Evolutionary conservation across 345 rosid species (phyloP).

Genomic region (Salix viminalis): DNA sequence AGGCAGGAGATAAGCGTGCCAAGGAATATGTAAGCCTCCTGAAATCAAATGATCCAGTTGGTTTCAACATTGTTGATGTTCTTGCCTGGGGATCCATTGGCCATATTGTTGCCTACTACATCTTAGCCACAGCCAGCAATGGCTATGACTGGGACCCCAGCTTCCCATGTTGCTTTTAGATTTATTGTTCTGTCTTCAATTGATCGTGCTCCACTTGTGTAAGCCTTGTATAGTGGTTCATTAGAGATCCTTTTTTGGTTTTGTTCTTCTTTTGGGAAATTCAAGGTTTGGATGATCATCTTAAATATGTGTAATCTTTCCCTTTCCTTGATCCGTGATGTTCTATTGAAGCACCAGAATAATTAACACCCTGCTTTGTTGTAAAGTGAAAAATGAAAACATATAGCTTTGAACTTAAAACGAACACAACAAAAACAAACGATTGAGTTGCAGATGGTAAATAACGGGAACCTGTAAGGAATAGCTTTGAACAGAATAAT

Average conservation of each 20-base stretch:
- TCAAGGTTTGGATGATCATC: not conserved
- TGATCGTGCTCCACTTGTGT: not conserved
- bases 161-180: constrained; percentile 13
- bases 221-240: constrained; percentile 6
- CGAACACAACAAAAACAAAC: too few species aligned
- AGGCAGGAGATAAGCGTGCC: constrained; percentile 90
- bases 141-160: constrained; percentile 50
- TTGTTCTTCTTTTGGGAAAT: not conserved
- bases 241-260: not conserved
- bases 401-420: too few species aligned
- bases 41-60: constrained; percentile 92
- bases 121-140: constrained; percentile 93
- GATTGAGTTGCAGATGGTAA: too few species aligned
- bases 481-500: too few species aligned
- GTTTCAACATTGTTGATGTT: constrained; percentile 93
- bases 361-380: not conserved
- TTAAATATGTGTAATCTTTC: not conserved
- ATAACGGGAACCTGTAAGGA: too few species aligned
- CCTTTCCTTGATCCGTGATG: not conserved
- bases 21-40: constrained; percentile 89
- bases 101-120: constrained; percentile 92
- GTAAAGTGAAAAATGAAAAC: too few species aligned
- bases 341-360: not conserved
- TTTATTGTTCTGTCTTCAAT: not conserved
- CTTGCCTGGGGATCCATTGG: constrained; percentile 99